phyloP scores from a whole-genome alignment of 2,329 filamentous ascomycete species.

The Curvularia verruculosa region DNA sequence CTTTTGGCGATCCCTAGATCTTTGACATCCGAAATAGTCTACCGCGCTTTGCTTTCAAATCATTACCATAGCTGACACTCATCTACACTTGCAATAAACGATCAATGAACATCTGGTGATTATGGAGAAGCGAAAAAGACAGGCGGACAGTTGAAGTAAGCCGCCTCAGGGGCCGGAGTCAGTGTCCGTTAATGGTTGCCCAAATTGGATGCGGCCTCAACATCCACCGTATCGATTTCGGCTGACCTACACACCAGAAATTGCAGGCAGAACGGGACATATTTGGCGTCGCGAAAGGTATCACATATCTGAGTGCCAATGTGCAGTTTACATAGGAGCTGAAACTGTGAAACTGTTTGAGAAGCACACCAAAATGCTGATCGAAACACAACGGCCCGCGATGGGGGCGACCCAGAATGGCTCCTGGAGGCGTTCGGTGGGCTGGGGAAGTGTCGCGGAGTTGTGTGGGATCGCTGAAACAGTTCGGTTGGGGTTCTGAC shows the following conservation, averaged over 20 bases:
- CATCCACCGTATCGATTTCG: not conserved
- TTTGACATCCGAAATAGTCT: not conserved
- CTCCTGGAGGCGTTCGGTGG: constrained; percentile 16
- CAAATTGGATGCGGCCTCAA: not conserved
- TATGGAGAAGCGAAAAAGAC: not conserved
- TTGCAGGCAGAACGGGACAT: constrained; percentile 1
- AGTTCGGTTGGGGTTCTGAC: constrained; percentile 21
- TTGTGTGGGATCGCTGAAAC: constrained; percentile 18
- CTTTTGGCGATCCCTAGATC: not conserved
- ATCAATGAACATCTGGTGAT: not conserved
- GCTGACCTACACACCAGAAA: not conserved
- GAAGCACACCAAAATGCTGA: constrained; percentile 20
- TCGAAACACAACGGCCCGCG: constrained; percentile 11
- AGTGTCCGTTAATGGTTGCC: not conserved
- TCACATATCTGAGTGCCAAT: constrained; percentile 20
- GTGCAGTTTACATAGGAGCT: constrained; percentile 16
- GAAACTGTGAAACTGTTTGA: constrained; percentile 15
- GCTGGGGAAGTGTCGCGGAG: constrained; percentile 16
- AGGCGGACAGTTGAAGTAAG: not conserved
- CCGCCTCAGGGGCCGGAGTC: not conserved
- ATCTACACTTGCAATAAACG: not conserved
- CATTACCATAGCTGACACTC: not conserved
- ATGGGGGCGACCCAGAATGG: constrained; percentile 2
- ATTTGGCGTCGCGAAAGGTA: constrained; percentile 12
- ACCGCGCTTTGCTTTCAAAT: not conserved